Percentiles rank a stretch among this genome's conserved stretches.
Conservation (phyloP, 2,329 filamentous ascomycete genomes). For the Tolypocladium sp. region DNA sequence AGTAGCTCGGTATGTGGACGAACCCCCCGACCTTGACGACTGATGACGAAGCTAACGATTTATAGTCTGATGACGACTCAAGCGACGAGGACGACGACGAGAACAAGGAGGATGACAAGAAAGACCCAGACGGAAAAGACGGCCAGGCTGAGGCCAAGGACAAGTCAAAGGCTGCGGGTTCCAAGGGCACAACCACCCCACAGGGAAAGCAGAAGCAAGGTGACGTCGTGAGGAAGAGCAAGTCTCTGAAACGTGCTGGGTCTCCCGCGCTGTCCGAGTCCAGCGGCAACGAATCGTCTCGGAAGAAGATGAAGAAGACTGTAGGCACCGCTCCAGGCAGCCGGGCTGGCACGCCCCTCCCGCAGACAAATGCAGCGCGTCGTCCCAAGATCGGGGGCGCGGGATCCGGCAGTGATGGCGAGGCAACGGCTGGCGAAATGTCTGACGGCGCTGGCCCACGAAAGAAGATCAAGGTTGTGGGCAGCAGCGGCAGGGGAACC, state of each 20-base stretch:
- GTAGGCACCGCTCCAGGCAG: conserved; percentile 38
- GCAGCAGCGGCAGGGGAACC: conserved; percentile 36
- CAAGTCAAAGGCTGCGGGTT: conserved; percentile 46
- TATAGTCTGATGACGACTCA: conserved; percentile 40
- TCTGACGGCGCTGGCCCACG: conserved; percentile 43
- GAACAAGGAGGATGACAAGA: conserved; percentile 51
- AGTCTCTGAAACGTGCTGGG: conserved; percentile 70
- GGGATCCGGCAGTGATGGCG: conserved; percentile 62
- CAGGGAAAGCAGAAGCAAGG: conserved; percentile 36
- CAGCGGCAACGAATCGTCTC: conserved; percentile 80
- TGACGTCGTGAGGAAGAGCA: conserved; percentile 38
- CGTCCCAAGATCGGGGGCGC: conserved; percentile 32
- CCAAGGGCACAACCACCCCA: conserved; percentile 58
- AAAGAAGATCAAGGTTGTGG: conserved; percentile 48
- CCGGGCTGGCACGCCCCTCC: conserved; percentile 46
- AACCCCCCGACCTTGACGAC: background rate
- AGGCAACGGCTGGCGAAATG: conserved; percentile 60
- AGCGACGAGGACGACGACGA: conserved; percentile 24
- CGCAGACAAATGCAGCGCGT: conserved; percentile 27
- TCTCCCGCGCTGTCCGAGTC: conserved; percentile 85
- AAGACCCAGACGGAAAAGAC: conserved; percentile 53
- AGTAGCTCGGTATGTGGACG: conserved; percentile 23
- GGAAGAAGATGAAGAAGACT: conserved; percentile 67
- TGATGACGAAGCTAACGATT: conserved; percentile 9
- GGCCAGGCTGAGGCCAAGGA: conserved; percentile 41